These are phyloP conservation scores for Orbilia quercus DNA, from an alignment of 2,329 filamentous ascomycete species.

Conservation along the genomic window DNA sequence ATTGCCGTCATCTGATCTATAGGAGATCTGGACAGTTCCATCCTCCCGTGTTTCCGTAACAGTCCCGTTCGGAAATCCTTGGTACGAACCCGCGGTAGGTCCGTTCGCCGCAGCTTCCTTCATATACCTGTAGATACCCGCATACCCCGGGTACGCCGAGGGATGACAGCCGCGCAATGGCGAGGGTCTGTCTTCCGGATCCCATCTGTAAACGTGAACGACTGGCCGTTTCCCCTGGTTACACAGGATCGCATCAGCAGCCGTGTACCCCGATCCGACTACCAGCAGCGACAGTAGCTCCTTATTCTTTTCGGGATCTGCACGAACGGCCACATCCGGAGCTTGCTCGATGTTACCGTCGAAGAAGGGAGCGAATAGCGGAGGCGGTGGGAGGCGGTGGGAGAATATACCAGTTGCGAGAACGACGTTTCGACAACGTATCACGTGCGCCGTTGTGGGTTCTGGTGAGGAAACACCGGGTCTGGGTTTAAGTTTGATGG, in stretches of 20 bases:
- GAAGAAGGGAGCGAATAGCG: slow-evolving; percentile 66
- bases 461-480: slow-evolving; percentile 12
- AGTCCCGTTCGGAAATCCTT: slow-evolving; percentile 59
- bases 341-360: slow-evolving; percentile 56
- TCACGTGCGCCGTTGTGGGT: slow-evolving; percentile 64
- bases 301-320: slow-evolving; percentile 12
- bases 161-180: slow-evolving; percentile 71
- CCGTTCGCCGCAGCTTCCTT: slow-evolving; percentile 65
- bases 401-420: slow-evolving; percentile 72
- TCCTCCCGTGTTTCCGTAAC: slow-evolving; percentile 59
- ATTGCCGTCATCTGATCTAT: slow-evolving; percentile 13
- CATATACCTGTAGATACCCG: slow-evolving; percentile 71
- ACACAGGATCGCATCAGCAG: slow-evolving; percentile 72
- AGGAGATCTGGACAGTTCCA: slow-evolving; percentile 63
- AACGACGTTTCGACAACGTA: slow-evolving; percentile 70
- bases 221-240: slow-evolving; percentile 67
- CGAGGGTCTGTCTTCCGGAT: slow-evolving; percentile 68
- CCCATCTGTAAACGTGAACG: slow-evolving; percentile 72
- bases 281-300: slow-evolving; percentile 67
- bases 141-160: slow-evolving; percentile 73
- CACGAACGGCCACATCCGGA: slow-evolving; percentile 26
- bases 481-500: slow-evolving; percentile 64
- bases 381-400: slow-evolving; percentile 67
- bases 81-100: slow-evolving; percentile 19
- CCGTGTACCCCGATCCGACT: slow-evolving; percentile 72